Evolutionary conservation across 169 alveolate species (phyloP).

Genomic region (Prorocentrum cordatum): DNA sequence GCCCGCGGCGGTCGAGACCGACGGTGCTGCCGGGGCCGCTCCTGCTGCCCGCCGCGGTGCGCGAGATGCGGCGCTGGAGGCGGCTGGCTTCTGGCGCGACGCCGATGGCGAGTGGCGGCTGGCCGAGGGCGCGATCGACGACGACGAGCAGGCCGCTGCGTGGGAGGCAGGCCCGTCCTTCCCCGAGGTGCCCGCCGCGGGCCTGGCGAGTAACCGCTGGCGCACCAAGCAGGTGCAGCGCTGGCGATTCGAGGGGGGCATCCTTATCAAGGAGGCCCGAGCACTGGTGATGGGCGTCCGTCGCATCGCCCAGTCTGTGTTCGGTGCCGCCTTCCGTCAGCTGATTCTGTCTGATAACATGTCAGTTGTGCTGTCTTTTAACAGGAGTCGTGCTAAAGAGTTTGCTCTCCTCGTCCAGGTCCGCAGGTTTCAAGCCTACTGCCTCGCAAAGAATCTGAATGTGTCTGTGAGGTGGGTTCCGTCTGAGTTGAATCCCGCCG

Average conservation of each 20-base stretch:
- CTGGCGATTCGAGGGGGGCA: not conserved
- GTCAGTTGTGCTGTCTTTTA: not conserved
- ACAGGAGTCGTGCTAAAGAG: not conserved
- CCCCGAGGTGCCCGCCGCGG: not conserved
- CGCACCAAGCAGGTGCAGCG: not conserved
- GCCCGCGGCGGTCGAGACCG: no score
- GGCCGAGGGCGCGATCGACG: not conserved
- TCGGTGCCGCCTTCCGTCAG: constrained; percentile 8
- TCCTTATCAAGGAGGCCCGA: not conserved
- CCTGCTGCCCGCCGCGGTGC: not conserved
- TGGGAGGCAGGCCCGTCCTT: not conserved
- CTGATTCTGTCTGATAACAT: not conserved
- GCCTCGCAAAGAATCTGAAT: not conserved
- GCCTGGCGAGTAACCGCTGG: not conserved
- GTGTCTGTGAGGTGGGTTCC: not conserved
- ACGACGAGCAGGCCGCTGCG: not conserved
- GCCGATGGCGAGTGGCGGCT: not conserved
- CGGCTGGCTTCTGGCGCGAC: not conserved
- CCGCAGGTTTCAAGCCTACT: not conserved
- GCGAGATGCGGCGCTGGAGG: not conserved
- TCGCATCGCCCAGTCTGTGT: not conserved
- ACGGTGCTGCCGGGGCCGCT: no score
- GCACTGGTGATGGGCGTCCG: constrained; percentile 1
- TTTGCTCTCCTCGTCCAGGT: not conserved
- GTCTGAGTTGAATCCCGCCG: constrained; percentile 6